Evolutionary conservation across 2,329 filamentous ascomycete species (phyloP), one percentile per base, ranked within the genome.

Genomic region (Graphilbum sp.): DNA sequence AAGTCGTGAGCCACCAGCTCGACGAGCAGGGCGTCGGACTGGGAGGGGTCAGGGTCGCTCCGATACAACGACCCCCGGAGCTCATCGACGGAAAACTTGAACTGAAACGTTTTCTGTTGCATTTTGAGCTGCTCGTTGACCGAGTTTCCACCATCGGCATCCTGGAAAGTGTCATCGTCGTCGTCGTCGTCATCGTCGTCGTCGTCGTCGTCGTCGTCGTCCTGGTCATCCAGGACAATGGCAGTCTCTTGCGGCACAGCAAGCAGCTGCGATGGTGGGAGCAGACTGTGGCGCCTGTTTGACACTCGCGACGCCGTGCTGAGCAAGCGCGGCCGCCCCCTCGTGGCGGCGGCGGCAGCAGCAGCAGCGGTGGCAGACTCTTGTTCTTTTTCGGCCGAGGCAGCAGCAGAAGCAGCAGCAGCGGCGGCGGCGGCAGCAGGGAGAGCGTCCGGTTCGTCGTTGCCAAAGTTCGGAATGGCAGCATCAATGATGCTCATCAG

Each of bases 401-500:
- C n/a, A n/a, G n/a, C n/a, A n/a, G n/a, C n/a, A n/a, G n/a, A n/a
- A n/a, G n/a, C n/a, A n/a, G n/a, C n/a, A n/a, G 15, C 7, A 15
- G n/a, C 30, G n/a, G n/a, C n/a, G 17, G 5, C 30, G 30, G 12
- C 13, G 30, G 15, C 27, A n/a, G 27, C 10, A 13, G 6, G 6
- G 27, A 32, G n/a, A 7, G 16, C n/a, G 6, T 16, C 16, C 18
- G 60, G 51, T 10, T 62, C 56, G 2, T 66, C 63, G 15, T 66
- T 62, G 20, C 73, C 70, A 41, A 96, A 79, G 43, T 81, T 87
- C 1, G 90, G 92, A 42, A 98, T 83, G 0, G 90, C 87, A 40
- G 94, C 86, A 43, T 98, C 88, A 44, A 98, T 88, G 32, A 98
- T 67, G 49, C 77, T 87, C 90, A 99, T 98, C 42, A 98, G 57